Evolutionary conservation across 2,329 filamentous ascomycete species (phyloP), one percentile per base, ranked within the genome.

Genomic region (Tympanopsis confertula): DNA sequence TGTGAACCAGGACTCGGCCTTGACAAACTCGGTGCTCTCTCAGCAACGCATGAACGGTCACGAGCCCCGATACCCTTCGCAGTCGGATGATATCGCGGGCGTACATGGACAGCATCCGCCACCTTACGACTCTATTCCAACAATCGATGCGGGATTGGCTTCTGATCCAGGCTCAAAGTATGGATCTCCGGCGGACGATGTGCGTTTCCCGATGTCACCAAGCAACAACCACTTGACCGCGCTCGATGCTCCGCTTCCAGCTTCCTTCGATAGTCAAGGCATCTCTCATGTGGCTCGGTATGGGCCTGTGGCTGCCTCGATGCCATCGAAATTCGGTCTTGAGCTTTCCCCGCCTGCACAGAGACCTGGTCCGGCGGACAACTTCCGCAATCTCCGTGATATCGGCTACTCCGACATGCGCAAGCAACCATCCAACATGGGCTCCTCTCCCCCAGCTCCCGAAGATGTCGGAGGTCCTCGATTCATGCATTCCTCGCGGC

Each of bases 251-350:
- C 74, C 71, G n/a, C 63, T 82, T 13, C 78, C 78, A 4, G 75
- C 74, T n/a, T 82, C 77, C 1, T 80, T 82, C 45, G 78, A 82
- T 49, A 79, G 76, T 48, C 75, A 81, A 47, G 77, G 77, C 20
- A 71, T 81, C 35, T 81, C 77, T 13, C 71, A 78, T 52, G 74
- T 74, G 46, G 77, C 77, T 10, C 68, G 74, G 38, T 73, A 78
- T 50, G 78, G 76, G 3, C 75, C 76, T 2, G 70, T 80, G 37
- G 76, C 76, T 22, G 74, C 75, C 2, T 82, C 77, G 1, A 70
- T 82, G 24, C 78, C 78, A 4, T 75, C 75, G 17, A 72, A 74
- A 39, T 81, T 81, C 50, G 71, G 71, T 15, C 54, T 80, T 40
- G 75, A 78, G 39, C 69, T 66, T 20, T 75, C 76, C 19, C 66